Percentiles rank a stretch among this genome's conserved stretches.
Conservation (phyloP, 768 basidiomycete species). For the Lactarius tabidus region DNA sequence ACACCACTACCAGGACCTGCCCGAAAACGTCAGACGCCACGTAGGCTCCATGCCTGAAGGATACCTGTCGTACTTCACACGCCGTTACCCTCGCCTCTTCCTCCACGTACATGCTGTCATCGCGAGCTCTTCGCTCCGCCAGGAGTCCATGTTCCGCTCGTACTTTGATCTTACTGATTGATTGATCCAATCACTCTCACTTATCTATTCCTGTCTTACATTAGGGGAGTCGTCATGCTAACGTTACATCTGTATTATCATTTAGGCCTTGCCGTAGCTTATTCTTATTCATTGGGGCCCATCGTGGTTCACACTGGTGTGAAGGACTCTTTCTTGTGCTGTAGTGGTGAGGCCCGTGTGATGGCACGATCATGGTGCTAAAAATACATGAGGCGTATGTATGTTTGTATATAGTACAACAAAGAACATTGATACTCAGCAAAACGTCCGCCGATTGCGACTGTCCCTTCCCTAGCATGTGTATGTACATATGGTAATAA, state of each 20-base stretch:
- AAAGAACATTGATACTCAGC: not conserved
- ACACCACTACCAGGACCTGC: constrained; percentile 97
- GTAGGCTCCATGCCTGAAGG: constrained; percentile 91
- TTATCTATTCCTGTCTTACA: constrained; percentile 1
- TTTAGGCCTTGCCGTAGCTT: constrained; percentile 17
- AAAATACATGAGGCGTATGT: constrained; percentile 1
- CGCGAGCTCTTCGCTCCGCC: constrained; percentile 59
- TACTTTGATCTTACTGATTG: constrained; percentile 78
- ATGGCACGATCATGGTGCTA: not conserved
- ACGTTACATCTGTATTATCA: constrained; percentile 29
- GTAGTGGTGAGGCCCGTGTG: not conserved
- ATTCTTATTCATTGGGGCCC: constrained; percentile 11
- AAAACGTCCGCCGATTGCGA: constrained; percentile 12
- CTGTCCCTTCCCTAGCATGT: constrained; percentile 9
- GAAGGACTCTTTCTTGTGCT: not conserved
- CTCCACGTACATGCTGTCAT: constrained; percentile 90
- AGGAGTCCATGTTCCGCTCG: constrained; percentile 85
- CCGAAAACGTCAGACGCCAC: constrained; percentile 83
- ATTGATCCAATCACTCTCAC: constrained; percentile 26
- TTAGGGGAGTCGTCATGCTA: not conserved
- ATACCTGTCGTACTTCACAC: constrained; percentile 89
- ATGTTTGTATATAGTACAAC: too few species aligned
- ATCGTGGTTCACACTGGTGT: not conserved
- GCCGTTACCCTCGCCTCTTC: constrained; percentile 87
- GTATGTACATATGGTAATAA: not conserved